Conservation (phyloP, 2,329 filamentous ascomycete genomes). For the Pseudocercospora fijiensis region DNA sequence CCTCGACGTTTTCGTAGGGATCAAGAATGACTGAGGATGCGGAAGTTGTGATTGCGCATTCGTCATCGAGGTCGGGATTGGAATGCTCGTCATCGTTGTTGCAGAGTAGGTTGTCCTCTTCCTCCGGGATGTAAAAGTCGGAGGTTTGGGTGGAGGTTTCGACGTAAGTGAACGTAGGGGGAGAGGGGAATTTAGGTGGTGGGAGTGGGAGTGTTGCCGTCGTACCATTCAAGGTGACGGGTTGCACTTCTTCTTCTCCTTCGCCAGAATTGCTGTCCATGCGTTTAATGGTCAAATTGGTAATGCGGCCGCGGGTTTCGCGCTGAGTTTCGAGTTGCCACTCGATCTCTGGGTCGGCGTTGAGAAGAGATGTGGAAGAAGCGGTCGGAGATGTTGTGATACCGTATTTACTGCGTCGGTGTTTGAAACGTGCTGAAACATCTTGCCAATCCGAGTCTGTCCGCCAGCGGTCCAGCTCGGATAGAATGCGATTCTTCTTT, state of each 20-base stretch:
- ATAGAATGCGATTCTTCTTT: slow-evolving; percentile 29
- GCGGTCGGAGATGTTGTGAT: slow-evolving; percentile 24
- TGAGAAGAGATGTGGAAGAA: slow-evolving; percentile 1
- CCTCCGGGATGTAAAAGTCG: slow-evolving; percentile 5
- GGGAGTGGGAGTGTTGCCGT: slow-evolving; percentile 3
- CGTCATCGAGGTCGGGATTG: slow-evolving; percentile 23
- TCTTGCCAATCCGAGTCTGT: slow-evolving; percentile 37
- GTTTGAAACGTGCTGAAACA: slow-evolving; percentile 36
- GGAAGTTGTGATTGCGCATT: slow-evolving; percentile 33
- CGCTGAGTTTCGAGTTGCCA: slow-evolving; percentile 34
- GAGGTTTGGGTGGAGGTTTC: slow-evolving; percentile 19
- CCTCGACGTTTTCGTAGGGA: slow-evolving; percentile 22
- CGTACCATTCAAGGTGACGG: slow-evolving; percentile 20
- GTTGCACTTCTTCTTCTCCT: slow-evolving; percentile 7
- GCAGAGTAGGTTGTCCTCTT: neutral
- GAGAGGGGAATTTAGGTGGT: neutral
- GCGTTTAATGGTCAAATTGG: slow-evolving; percentile 32
- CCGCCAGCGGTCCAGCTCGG: slow-evolving; percentile 40
- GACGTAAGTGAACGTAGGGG: slow-evolving; percentile 2
- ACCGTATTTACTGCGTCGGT: slow-evolving; percentile 34
- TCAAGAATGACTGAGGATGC: slow-evolving; percentile 21
- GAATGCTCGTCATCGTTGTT: slow-evolving; percentile 4
- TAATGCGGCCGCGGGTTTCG: slow-evolving; percentile 28
- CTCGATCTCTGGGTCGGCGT: slow-evolving; percentile 23
- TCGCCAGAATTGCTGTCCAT: slow-evolving; percentile 20